Evolutionary conservation across 208 protist genomes (phyloP).

Genomic region (Trypanosoma melophagium): DNA sequence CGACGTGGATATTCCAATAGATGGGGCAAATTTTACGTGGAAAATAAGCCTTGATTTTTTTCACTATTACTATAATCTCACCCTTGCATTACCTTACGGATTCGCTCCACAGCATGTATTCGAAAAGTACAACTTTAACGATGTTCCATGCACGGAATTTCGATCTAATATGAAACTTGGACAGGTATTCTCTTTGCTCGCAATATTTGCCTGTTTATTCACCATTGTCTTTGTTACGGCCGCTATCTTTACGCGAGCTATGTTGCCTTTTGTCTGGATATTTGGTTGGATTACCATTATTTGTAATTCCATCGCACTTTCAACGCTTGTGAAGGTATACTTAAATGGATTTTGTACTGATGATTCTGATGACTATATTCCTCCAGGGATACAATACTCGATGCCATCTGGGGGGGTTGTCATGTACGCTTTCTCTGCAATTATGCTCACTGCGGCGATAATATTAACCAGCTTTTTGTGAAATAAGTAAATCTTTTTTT

Average conservation of each 20-base stretch:
- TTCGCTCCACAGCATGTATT: conserved; percentile 31
- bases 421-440: conserved; percentile 14
- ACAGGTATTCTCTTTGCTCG: conserved; percentile 45
- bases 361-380: too few relatives aligned
- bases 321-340: conserved; percentile 36
- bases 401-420: conserved; percentile 46
- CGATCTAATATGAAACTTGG: conserved; percentile 28
- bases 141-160: conserved; percentile 55
- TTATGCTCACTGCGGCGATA: too few relatives aligned
- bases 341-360: conserved; percentile 42
- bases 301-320: conserved; percentile 27
- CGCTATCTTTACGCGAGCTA: conserved; percentile 48
- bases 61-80: conserved; percentile 21
- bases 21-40: conserved; percentile 39
- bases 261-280: conserved; percentile 52
- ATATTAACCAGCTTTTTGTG: too few relatives aligned
- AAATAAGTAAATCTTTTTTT: too few relatives aligned
- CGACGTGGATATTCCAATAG: conserved; percentile 26
- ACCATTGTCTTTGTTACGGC: conserved; percentile 34
- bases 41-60: conserved; percentile 33
- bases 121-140: conserved; percentile 43
- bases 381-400: conserved; percentile 34
- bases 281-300: conserved; percentile 39
- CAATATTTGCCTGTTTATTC: conserved; percentile 42
- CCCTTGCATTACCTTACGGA: conserved; percentile 39